Conservation (phyloP, 495 filamentous ascomycete species). For the Amorphotheca resinae region DNA sequence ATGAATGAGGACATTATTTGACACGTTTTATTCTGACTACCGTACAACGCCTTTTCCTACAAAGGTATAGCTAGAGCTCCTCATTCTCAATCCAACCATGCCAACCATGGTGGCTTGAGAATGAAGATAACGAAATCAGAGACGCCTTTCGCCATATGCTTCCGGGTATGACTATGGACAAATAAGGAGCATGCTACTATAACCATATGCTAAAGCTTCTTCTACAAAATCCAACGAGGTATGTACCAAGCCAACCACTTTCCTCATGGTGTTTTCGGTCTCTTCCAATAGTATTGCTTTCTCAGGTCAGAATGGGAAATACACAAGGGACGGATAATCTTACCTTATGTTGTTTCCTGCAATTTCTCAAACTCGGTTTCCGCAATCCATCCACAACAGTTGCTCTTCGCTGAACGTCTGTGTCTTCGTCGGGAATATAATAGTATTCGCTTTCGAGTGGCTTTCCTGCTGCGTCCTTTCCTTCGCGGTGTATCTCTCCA, state of each 20-base stretch:
- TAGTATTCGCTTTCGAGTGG: constrained; percentile 92
- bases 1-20: no score
- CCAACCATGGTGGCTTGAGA: no score
- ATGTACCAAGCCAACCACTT: no score
- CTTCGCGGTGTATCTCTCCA: constrained; percentile 76
- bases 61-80: no score
- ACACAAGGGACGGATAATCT: constrained; percentile 18
- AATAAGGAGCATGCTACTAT: background rate
- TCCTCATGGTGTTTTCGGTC: constrained; percentile 44
- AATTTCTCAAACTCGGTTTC: constrained; percentile 77
- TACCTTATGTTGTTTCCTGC: constrained; percentile 95
- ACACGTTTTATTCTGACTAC: no score
- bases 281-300: constrained; percentile 92
- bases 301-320: constrained; percentile 7
- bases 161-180: constrained; percentile 1
- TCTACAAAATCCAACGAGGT: background rate
- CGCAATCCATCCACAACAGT: constrained; percentile 77
- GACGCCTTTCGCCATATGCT: constrained; percentile 3
- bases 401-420: constrained; percentile 61
- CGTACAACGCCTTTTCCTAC: background rate
- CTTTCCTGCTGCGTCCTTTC: constrained; percentile 94
- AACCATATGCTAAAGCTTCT: background rate
- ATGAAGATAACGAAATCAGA: background rate
- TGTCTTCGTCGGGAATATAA: constrained; percentile 86
- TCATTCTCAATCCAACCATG: no score